Conservation (phyloP, 169 alveolate genomes). For the Eimeria necatrix region DNA sequence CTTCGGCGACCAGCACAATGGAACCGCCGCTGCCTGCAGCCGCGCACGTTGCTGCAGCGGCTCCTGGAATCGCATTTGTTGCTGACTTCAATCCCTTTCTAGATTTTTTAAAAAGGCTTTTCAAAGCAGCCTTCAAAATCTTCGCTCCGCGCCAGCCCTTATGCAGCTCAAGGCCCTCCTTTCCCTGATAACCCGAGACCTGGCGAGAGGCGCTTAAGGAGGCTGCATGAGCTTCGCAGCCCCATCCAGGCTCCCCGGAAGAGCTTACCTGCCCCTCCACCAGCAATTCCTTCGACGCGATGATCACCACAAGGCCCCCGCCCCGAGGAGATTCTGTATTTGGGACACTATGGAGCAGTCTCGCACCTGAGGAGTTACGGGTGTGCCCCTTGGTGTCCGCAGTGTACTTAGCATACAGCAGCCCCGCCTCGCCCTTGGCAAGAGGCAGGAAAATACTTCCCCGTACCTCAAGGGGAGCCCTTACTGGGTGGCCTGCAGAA, state of each 20-base stretch:
- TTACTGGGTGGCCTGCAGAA: constrained; percentile 6
- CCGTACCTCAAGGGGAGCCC: constrained; percentile 16
- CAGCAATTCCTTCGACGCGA: constrained; percentile 31
- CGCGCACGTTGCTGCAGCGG: constrained; percentile 40
- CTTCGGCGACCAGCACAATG: constrained; percentile 30
- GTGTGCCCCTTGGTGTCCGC: not conserved
- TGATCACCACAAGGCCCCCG: constrained; percentile 63
- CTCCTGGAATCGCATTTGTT: not conserved
- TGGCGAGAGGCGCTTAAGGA: not conserved
- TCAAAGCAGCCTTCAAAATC: not conserved
- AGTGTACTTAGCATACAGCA: not conserved
- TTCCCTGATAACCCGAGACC: not conserved
- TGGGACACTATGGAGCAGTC: not conserved
- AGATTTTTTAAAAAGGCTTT: not conserved
- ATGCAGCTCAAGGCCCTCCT: not conserved
- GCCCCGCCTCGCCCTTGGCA: constrained; percentile 8
- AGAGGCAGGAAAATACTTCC: constrained; percentile 18
- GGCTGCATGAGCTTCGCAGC: constrained; percentile 1
- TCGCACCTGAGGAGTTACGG: not conserved
- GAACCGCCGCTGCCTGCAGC: constrained; percentile 78
- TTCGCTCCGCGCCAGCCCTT: not conserved
- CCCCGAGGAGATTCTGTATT: not conserved
- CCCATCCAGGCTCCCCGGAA: constrained; percentile 77
- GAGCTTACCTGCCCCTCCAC: constrained; percentile 70
- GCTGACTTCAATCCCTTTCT: not conserved